Evolutionary conservation across 768 basidiomycete species (phyloP), one percentile per base, ranked within the genome.

Genomic region (Lactarius hatsudake): DNA sequence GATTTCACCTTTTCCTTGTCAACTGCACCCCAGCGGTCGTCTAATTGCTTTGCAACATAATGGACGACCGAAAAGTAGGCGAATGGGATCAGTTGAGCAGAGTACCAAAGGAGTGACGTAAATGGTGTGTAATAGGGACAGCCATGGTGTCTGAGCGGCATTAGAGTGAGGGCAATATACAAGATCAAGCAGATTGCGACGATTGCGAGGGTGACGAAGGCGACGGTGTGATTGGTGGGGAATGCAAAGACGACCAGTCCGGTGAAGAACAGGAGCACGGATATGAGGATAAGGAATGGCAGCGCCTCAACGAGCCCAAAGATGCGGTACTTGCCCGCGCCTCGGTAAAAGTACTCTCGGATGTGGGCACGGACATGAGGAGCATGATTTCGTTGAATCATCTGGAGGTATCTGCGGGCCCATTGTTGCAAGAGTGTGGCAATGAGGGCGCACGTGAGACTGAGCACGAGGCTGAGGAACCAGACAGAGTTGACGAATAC

Each of bases 271-370:
- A 63, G n/a, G 5, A 55, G 1, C 15, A 57, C 20, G 1, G 54
- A 55, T 12, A 12, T 12, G 28, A 56, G 62, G 3, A 63, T 28
- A 30, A 63, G 26, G 18, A 15, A 28, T 2, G 54, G 54, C 36
- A 84, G 80, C n/a, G 75, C 68, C 42, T 79, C 77, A 5, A 83
- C 79, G 8, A 83, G 71, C 2, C 75, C 72, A 8, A 76, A 71
- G 73, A 84, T 77, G 7, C 73, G 71, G 69, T 80, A 84, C 53
- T 69, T 73, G 26, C 76, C 72, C 30, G 83, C 69, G 30, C 80
- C 80, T 40, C 76, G 73, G 64, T 77, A 81, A 12, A 81, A 76
- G 32, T 30, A 63, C 40, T 53, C 62, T 26, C 53, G 53, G 18
- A 63, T 54, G n/a, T 32, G 61, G 5, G 61, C 61, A 17, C 48